These are phyloP conservation scores for Tephrocybe sp. DNA, from an alignment of 768 basidiomycete species.

Conservation along the genomic window DNA sequence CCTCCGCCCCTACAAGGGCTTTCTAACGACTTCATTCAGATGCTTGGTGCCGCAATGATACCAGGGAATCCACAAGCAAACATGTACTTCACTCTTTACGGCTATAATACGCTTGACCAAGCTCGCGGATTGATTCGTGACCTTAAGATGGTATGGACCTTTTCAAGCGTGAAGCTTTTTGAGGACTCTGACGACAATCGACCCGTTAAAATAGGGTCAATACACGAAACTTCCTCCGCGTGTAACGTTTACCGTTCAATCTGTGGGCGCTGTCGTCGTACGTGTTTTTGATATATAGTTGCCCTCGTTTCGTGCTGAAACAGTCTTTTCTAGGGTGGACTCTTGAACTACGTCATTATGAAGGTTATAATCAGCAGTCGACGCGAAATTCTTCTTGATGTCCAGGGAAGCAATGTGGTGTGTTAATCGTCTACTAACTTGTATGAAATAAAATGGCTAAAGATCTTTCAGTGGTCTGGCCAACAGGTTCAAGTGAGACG, in stretches of 20 bases:
- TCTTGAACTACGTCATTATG: conserved; percentile 53
- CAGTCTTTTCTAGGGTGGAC: conserved; percentile 24
- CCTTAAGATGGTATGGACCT: conserved; percentile 42
- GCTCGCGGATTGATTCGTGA: conserved; percentile 53
- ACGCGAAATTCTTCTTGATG: conserved; percentile 44
- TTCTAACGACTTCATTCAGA: conserved; percentile 24
- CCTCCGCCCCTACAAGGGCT: neutral
- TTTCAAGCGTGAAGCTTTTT: neutral
- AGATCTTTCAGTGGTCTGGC: conserved; percentile 38
- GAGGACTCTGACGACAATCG: neutral
- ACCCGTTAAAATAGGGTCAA: conserved; percentile 24
- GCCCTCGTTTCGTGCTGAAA: neutral
- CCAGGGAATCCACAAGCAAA: conserved; percentile 50
- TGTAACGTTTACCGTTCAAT: conserved; percentile 59
- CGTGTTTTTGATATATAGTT: conserved; percentile 9
- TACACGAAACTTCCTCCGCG: conserved; percentile 63
- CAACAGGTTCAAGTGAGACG: conserved; percentile 33
- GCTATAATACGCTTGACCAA: conserved; percentile 46
- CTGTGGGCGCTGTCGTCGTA: conserved; percentile 53
- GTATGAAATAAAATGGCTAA: neutral
- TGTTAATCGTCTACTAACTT: conserved; percentile 9
- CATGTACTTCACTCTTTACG: conserved; percentile 44
- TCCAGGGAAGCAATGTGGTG: conserved; percentile 54
- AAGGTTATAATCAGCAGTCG: conserved; percentile 47
- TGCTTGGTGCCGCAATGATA: conserved; percentile 46